A percentile compares a stretch with the other conserved stretches of the same genome.
Evolutionary conservation across 1,284 basidiomycete species (phyloP).

Genomic region (Caloboletus firmus): DNA sequence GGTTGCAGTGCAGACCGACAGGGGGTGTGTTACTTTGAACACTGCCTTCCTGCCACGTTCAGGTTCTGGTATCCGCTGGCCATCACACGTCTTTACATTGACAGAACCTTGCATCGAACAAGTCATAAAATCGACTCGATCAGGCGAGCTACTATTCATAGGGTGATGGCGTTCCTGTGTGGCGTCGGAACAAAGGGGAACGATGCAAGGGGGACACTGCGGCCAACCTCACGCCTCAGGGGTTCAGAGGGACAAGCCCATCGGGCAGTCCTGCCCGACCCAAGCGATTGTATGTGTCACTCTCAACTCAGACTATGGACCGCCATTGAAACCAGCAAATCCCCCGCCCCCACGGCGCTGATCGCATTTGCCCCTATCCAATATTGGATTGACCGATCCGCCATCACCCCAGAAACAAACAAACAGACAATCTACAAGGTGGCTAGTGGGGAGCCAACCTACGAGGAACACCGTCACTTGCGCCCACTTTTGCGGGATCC

Average conservation of each 20-base stretch:
- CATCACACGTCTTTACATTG: background rate
- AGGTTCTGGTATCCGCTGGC: background rate
- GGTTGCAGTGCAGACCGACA: background rate
- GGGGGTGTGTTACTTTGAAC: background rate
- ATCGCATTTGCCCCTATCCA: background rate
- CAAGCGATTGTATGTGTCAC: background rate
- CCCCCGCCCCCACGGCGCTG: background rate
- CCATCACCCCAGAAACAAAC: background rate
- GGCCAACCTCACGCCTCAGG: background rate
- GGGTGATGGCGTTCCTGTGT: too few species aligned
- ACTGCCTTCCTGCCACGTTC: slow-evolving; percentile 3
- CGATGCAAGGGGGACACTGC: background rate
- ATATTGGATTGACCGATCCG: background rate
- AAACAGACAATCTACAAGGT: background rate
- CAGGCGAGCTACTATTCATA: background rate
- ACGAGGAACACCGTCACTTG: slow-evolving; percentile 3
- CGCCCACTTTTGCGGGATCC: background rate
- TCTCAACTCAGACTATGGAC: too few species aligned
- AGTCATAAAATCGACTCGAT: background rate
- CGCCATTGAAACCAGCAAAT: too few species aligned
- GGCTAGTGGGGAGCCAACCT: background rate
- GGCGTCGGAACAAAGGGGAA: background rate
- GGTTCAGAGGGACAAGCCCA: background rate
- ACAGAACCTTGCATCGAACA: background rate
- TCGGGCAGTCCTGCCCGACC: background rate